Evolutionary conservation across 2,329 filamentous ascomycete species (phyloP), one percentile per base, ranked within the genome.

Genomic region (Fusarium sp.): DNA sequence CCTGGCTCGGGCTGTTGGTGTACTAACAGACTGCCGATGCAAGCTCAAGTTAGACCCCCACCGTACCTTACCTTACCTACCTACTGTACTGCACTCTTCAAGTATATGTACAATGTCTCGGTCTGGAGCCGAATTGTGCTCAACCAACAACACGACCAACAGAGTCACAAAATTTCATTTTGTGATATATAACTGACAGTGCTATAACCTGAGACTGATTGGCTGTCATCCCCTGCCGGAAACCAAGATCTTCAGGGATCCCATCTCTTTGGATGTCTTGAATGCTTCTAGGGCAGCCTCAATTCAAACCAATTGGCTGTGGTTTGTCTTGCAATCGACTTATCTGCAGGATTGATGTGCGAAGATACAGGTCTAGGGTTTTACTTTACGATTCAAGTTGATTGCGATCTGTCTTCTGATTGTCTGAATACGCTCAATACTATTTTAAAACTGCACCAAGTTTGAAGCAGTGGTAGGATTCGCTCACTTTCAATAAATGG

Each of bases 271-370:
- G 21, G 13, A 24, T 19, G 10, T 14, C 22, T 57, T 40, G 28
- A 28, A 31, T 28, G 31, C 26, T 11, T 15, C 7, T 4, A 19
- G 6, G 19, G n/a, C 13, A n/a, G 63, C 56, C 49, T 38, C 64
- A 67, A 67, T 49, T 67, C 64, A 62, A 67, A 67, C 13, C 10
- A 51, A n/a, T 40, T 51, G 56, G 49, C 28, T 26, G 34, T 14
- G 33, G 7, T 31, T 45, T 21, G 24, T 17, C 39, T 42, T 11
- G 15, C 31, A 24, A 46, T 7, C 47, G 50, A 46, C 62, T 26
- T 38, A 6, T 13, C n/a, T 45, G 36, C 42, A 54, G 43, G 26
- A 24, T 21, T 34, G 13, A 5, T 24, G 13, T 17, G 40, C 8
- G 22, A 21, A 19, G 31, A 36, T 15, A 11, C 6, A 15, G 15